These are phyloP conservation scores for Silene conica DNA, from an alignment of 148 eudicot genomes.

Conservation along the genomic window DNA sequence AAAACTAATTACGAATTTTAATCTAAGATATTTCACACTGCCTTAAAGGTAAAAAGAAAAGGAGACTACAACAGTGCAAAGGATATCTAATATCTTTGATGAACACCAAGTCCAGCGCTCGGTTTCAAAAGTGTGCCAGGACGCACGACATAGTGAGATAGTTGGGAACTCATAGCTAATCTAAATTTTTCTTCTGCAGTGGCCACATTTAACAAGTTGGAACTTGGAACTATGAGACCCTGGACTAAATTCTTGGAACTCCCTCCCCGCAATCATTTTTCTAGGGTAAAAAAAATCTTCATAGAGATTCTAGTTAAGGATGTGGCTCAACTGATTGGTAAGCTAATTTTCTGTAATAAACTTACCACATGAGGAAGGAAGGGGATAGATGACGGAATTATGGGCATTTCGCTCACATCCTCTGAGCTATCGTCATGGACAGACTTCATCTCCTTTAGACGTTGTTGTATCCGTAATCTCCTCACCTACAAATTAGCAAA, in stretches of 20 bases:
- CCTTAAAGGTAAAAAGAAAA: not conserved
- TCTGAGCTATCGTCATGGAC: constrained; percentile 38
- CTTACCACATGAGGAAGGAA: constrained; percentile 86
- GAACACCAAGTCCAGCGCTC: not conserved
- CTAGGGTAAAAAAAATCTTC: not conserved
- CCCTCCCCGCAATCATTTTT: not conserved
- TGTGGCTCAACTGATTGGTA: not conserved
- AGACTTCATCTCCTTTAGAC: constrained; percentile 50
- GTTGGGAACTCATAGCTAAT: not conserved
- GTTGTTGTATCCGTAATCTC: constrained; percentile 82
- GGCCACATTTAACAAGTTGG: not conserved
- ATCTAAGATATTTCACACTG: not conserved
- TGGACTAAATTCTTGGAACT: not conserved
- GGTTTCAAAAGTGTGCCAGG: not conserved
- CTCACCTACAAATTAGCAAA: constrained; percentile 49
- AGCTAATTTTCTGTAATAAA: constrained; percentile 15
- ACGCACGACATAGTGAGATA: not conserved
- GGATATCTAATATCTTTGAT: not conserved
- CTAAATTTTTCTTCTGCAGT: not conserved
- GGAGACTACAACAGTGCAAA: constrained; percentile 4
- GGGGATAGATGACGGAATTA: constrained; percentile 80
- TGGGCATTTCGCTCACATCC: constrained; percentile 78
- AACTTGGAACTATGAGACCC: not conserved
- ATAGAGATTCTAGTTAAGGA: not conserved
- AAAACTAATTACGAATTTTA: not conserved